phyloP scores from a whole-genome alignment of 2,329 filamentous ascomycete genomes.

The Tolypocladium capitatum region DNA sequence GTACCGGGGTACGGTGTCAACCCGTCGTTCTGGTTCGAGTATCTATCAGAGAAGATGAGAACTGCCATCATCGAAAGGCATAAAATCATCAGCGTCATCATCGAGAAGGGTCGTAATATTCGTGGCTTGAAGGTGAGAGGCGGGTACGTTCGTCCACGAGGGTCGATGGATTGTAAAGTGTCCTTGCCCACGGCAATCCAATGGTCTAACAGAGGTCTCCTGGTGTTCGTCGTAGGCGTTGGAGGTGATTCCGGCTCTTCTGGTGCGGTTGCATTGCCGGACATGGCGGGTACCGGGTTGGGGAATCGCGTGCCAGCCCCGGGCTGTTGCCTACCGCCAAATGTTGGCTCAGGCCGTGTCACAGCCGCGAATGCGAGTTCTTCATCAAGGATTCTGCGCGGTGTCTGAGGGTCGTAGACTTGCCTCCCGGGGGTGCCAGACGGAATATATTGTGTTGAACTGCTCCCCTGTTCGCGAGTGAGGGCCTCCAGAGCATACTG shows the following conservation, averaged over 20 bases:
- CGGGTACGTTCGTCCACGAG: slow-evolving; percentile 25
- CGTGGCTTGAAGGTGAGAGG: slow-evolving; percentile 57
- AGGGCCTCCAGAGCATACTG: slow-evolving; percentile 82
- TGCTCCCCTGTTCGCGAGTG: slow-evolving; percentile 57
- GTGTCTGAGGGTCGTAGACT: slow-evolving; percentile 15
- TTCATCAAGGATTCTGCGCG: slow-evolving; percentile 8
- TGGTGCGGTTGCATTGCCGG: neutral
- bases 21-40: slow-evolving; percentile 48
- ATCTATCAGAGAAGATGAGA: slow-evolving; percentile 60
- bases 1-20: slow-evolving; percentile 52
- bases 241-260: neutral
- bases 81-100: slow-evolving; percentile 45
- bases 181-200: slow-evolving; percentile 23
- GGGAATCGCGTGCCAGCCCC: neutral
- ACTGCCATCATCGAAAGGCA: slow-evolving; percentile 58
- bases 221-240: slow-evolving; percentile 1
- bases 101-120: slow-evolving; percentile 53
- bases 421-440: slow-evolving; percentile 22
- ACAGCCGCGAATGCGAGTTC: neutral
- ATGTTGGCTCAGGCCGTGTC: neutral
- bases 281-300: neutral
- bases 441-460: slow-evolving; percentile 37
- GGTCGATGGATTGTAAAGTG: slow-evolving; percentile 22
- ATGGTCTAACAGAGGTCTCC: slow-evolving; percentile 4
- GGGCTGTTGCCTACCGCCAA: neutral